Evolutionary conservation across 1,139 yeast genomes (phyloP).

Genomic region (Komagataea norvegica): DNA sequence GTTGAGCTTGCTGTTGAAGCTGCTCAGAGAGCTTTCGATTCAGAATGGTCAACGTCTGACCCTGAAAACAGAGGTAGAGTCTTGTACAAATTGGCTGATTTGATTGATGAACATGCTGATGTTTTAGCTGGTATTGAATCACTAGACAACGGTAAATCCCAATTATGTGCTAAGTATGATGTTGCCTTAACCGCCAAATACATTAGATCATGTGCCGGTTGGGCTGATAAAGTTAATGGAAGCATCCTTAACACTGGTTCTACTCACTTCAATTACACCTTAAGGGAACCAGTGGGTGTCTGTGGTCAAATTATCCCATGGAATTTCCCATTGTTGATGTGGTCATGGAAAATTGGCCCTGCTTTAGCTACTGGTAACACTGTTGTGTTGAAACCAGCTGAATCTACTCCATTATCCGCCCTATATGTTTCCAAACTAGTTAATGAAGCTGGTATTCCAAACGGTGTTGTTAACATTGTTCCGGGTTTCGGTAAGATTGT

Average conservation of each 20-base stretch:
- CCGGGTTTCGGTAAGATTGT: slow-evolving; percentile 64
- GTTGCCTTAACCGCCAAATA: slow-evolving; percentile 53
- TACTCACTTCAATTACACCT: slow-evolving; percentile 46
- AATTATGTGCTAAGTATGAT: slow-evolving; percentile 49
- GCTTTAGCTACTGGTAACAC: slow-evolving; percentile 82
- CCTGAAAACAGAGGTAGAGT: slow-evolving; percentile 48
- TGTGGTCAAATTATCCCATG: slow-evolving; percentile 84
- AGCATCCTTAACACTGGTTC: slow-evolving; percentile 54
- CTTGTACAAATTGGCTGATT: slow-evolving; percentile 55
- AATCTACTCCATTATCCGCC: slow-evolving; percentile 78
- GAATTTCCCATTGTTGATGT: slow-evolving; percentile 80
- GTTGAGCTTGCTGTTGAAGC: slow-evolving; percentile 44
- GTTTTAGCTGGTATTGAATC: slow-evolving; percentile 61
- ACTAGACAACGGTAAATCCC: slow-evolving; percentile 72
- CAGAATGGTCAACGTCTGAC: slow-evolving; percentile 38
- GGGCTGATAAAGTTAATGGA: slow-evolving; percentile 71
- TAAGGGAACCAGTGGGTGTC: slow-evolving; percentile 67
- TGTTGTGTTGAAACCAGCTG: slow-evolving; percentile 76
- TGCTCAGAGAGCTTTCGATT: slow-evolving; percentile 40
- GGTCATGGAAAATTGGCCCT: slow-evolving; percentile 80
- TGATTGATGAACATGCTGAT: slow-evolving; percentile 53
- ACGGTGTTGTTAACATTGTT: slow-evolving; percentile 72
- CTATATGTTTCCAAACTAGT: slow-evolving; percentile 57
- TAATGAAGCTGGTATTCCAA: slow-evolving; percentile 72
- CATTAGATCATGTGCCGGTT: slow-evolving; percentile 68